phyloP scores from a whole-genome alignment of 169 alveolate genomes.

The Plasmodium reichenowi region DNA sequence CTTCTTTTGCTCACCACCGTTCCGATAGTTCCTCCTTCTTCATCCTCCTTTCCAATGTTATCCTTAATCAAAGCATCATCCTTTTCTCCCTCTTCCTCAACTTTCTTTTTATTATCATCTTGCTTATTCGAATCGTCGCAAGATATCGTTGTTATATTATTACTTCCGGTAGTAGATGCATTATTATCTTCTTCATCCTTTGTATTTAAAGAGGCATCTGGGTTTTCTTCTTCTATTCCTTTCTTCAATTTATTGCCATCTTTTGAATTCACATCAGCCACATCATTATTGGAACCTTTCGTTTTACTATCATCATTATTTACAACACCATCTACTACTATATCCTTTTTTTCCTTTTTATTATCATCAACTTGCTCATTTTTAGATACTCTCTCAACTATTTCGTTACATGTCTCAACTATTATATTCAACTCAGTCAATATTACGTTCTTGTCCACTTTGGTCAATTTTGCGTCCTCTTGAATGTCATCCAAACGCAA shows the following conservation, averaged over 20 bases:
- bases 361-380: slow-evolving; percentile 49
- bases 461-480: slow-evolving; percentile 85
- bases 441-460: slow-evolving; percentile 85
- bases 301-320: background rate
- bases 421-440: slow-evolving; percentile 85
- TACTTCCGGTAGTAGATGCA: slow-evolving; percentile 25
- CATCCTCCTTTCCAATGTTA: slow-evolving; percentile 69
- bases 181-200: slow-evolving; percentile 49
- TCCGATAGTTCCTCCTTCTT: slow-evolving; percentile 20
- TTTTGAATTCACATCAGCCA: background rate
- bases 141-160: slow-evolving; percentile 72
- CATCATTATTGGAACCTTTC: slow-evolving; percentile 24
- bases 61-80: slow-evolving; percentile 17
- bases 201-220: background rate
- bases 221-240: slow-evolving; percentile 15
- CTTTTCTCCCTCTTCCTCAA: background rate
- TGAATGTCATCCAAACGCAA: slow-evolving; percentile 88
- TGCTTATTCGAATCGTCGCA: background rate
- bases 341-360: background rate
- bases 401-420: slow-evolving; percentile 83
- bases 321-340: too few species aligned
- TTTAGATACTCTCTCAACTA: slow-evolving; percentile 67
- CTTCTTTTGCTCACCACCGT: too few species aligned
- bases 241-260: slow-evolving; percentile 33
- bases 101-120: slow-evolving; percentile 16